These are phyloP conservation scores for Loxodes magnus DNA, from an alignment of 73 alveolate genomes.

Conservation along the genomic window DNA sequence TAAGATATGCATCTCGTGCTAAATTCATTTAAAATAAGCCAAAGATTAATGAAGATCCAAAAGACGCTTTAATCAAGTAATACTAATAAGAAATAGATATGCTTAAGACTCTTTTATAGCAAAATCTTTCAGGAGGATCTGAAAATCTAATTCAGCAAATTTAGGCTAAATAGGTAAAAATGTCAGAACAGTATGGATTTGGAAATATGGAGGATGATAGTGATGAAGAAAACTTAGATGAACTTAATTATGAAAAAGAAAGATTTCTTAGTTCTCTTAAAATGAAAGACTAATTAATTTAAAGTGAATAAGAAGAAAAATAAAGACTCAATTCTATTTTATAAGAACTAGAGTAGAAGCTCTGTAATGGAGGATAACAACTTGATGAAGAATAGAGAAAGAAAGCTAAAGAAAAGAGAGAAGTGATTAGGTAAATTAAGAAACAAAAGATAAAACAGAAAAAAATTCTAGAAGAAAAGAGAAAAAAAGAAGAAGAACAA, in stretches of 20 bases:
- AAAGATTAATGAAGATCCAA: constrained; percentile 94
- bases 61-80: constrained; percentile 89
- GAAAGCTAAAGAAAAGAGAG: constrained; percentile 23
- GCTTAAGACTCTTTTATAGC: constrained; percentile 43
- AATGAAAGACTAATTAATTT: constrained; percentile 29
- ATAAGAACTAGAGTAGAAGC: constrained; percentile 37
- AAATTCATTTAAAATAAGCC: constrained; percentile 90
- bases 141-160: background rate
- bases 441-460: constrained; percentile 46
- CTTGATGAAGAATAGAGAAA: constrained; percentile 55
- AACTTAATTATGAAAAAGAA: constrained; percentile 14
- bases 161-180: no score
- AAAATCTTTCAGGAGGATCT: constrained; percentile 17
- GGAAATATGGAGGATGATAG: background rate
- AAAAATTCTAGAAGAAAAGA: constrained; percentile 39
- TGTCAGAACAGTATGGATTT: no score
- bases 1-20: constrained; percentile 96
- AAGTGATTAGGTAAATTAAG: constrained; percentile 37
- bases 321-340: constrained; percentile 32
- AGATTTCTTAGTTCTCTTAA: constrained; percentile 14
- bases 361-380: constrained; percentile 52
- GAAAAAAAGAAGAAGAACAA: constrained; percentile 38
- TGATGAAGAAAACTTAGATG: constrained; percentile 9
- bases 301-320: constrained; percentile 17
- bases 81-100: constrained; percentile 88